Base-by-base conservation (phyloP, 768 basidiomycete genomes). In the Leccinum disarticulatum region DNA sequence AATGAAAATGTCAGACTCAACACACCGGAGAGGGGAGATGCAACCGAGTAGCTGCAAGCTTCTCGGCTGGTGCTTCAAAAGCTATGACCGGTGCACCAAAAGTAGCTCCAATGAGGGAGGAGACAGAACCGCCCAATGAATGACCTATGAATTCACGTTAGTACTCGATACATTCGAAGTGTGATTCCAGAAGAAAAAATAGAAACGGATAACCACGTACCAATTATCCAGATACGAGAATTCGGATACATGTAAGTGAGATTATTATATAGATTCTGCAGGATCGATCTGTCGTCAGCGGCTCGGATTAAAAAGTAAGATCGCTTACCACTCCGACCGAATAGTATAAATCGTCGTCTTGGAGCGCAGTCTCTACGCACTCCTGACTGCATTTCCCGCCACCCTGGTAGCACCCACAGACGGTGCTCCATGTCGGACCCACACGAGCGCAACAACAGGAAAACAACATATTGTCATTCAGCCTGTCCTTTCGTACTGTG, bases 401-500 rank as follows among this genome's bases (percentile, higher is more conserved):
- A 2, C 91, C 84, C 7, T 85, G 77, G 68, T 88, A 89, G 73
- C 96, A 98, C 52, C 84, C 88, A 70, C 96, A 98, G 1, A 97
- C 96, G 0, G 96, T 81, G 19, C 83, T 85, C 96, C 96, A 98
- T 0, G 92, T 92, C 55, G 93, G 91, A 35, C 91, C 93, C n/a
- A 98, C 91, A 7, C 90, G 82, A 2, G 94, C 95, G 68, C 96
- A 98, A 73, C 96, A 98, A 74, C 96, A 98, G 4, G 93, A 90
- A 77, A 96, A 96, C 35, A 98, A 76, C n/a, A 95, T 77, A 69
- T 96, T 98, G 67, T 98, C 95, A 74, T 98, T 98, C 59, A 88
- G 74, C 76, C 95, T 96, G 78, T 98, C 96, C 73, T 90, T 97
- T 68, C 80, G 82, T 43, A 84, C 81, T 9, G 95, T 97, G 13